Evolutionary conservation across 495 filamentous ascomycete species (phyloP).

Genomic region (Lichenothelia convexa): DNA sequence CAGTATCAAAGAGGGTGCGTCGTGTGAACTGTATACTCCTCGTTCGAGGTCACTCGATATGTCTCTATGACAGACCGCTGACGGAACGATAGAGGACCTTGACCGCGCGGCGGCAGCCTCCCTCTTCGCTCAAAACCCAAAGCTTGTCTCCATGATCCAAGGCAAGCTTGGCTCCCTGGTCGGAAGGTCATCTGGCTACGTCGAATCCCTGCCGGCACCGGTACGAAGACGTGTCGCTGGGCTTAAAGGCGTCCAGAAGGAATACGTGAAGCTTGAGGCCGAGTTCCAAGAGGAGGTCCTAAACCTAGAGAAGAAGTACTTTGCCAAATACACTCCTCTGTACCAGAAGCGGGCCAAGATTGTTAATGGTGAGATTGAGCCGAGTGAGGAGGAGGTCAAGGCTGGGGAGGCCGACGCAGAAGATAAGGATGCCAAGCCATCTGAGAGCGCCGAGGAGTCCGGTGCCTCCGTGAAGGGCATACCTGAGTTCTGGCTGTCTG

Average conservation of each 20-base stretch:
- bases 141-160: slow-evolving; percentile 89
- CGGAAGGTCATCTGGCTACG: slow-evolving; percentile 90
- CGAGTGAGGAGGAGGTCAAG: slow-evolving; percentile 67
- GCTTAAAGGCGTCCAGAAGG: slow-evolving; percentile 94
- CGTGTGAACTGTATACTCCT: slow-evolving; percentile 9
- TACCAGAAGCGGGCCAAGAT: slow-evolving; percentile 91
- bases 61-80: no score
- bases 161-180: slow-evolving; percentile 86
- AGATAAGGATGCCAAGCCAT: slow-evolving; percentile 44
- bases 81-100: slow-evolving; percentile 87
- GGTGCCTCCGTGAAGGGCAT: slow-evolving; percentile 46
- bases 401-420: slow-evolving; percentile 69
- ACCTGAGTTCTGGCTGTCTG: slow-evolving; percentile 97
- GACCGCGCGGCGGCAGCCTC: slow-evolving; percentile 74
- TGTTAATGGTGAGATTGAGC: slow-evolving; percentile 74
- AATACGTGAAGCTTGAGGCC: slow-evolving; percentile 92
- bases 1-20: slow-evolving; percentile 92
- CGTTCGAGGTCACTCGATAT: not conserved
- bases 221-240: slow-evolving; percentile 89
- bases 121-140: slow-evolving; percentile 85
- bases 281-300: slow-evolving; percentile 97
- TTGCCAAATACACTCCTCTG: slow-evolving; percentile 92
- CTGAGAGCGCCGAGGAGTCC: slow-evolving; percentile 31
- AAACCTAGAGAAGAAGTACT: slow-evolving; percentile 97
- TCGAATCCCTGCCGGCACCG: slow-evolving; percentile 74